Evolutionary conservation across 129 eudicot species (phyloP).

Genomic region (Kitagawia praeruptora): DNA sequence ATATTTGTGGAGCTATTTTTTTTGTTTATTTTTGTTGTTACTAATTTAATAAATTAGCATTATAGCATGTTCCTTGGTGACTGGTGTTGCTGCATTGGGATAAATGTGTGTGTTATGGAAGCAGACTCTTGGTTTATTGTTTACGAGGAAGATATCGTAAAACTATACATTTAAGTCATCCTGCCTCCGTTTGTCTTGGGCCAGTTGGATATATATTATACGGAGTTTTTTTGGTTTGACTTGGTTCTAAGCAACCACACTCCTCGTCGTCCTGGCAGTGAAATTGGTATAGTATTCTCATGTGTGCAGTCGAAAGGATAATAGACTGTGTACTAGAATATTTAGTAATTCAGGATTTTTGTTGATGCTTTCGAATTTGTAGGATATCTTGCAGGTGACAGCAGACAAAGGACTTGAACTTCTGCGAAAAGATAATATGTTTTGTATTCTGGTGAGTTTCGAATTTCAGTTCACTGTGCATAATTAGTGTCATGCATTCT

Average conservation of each 20-base stretch:
- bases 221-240: neutral
- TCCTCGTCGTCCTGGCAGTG: too few relatives aligned
- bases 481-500: neutral
- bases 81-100: too few relatives aligned
- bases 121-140: neutral
- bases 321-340: neutral
- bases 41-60: too few relatives aligned
- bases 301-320: too few relatives aligned
- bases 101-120: too few relatives aligned
- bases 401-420: conserved; percentile 89
- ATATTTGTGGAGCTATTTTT: too few relatives aligned
- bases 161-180: neutral
- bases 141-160: neutral
- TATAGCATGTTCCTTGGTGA: too few relatives aligned
- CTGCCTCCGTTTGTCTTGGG: neutral
- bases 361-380: neutral
- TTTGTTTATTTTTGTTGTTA: too few relatives aligned
- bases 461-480: neutral
- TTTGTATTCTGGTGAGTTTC: conserved; percentile 66
- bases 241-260: neutral
- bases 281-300: too few relatives aligned
- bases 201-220: neutral
- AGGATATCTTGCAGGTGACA: conserved; percentile 59
- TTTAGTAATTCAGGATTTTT: neutral
- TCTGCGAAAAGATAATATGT: conserved; percentile 58